These are phyloP conservation scores for Clausena lansium DNA, from an alignment of 345 rosid species.

Conservation along the genomic window DNA sequence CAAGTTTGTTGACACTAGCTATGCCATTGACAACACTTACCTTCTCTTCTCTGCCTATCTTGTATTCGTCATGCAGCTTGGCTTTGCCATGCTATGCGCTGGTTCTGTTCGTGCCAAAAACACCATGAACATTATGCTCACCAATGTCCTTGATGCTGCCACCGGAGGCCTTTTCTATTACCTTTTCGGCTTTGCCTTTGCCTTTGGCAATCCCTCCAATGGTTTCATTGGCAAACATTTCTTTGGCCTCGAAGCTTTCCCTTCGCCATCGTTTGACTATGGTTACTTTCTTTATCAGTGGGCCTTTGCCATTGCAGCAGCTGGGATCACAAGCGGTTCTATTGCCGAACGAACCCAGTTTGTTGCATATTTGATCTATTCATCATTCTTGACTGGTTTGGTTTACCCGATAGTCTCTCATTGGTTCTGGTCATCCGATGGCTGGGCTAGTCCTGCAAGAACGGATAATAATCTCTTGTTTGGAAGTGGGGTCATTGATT, in stretches of 20 bases:
- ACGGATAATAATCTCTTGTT: constrained; percentile 30
- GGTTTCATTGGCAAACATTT: constrained; percentile 54
- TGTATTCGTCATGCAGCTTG: constrained; percentile 57
- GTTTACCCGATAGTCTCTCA: constrained; percentile 58
- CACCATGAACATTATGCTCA: constrained; percentile 65
- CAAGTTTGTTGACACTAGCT: constrained; percentile 38
- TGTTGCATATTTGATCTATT: constrained; percentile 47
- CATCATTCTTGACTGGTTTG: constrained; percentile 51
- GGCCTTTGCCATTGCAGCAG: constrained; percentile 62
- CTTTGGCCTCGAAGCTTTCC: constrained; percentile 41
- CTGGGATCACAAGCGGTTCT: constrained; percentile 63
- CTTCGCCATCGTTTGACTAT: constrained; percentile 33
- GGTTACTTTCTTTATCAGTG: constrained; percentile 47
- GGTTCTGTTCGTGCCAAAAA: constrained; percentile 59
- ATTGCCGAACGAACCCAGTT: constrained; percentile 59
- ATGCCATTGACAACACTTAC: constrained; percentile 53
- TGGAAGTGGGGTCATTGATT: constrained; percentile 52
- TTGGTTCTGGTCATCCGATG: constrained; percentile 62
- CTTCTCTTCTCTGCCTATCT: constrained; percentile 64
- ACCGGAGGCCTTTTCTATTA: constrained; percentile 54
- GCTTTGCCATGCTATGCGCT: constrained; percentile 60
- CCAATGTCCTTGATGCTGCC: constrained; percentile 61
- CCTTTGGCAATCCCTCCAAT: constrained; percentile 46
- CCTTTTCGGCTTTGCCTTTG: constrained; percentile 59
- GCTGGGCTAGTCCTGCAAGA: constrained; percentile 46